These are phyloP conservation scores for Hypomyces rosellus DNA, from an alignment of 2,329 filamentous ascomycete species.

Conservation along the genomic window DNA sequence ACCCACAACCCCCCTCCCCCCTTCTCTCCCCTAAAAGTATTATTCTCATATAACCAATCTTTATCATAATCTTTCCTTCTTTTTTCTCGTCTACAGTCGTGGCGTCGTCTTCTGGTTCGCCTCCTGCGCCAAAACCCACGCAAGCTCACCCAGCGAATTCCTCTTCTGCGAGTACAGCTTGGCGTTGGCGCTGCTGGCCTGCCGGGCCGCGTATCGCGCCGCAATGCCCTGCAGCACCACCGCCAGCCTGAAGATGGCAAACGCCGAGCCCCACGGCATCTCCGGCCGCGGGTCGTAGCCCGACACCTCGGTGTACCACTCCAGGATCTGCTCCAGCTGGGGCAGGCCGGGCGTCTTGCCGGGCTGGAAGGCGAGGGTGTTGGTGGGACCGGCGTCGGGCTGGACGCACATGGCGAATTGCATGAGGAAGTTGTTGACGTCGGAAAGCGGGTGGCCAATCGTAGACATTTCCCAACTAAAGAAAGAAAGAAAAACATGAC, in stretches of 20 bases:
- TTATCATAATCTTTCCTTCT: too few relatives aligned
- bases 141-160: conserved; percentile 66
- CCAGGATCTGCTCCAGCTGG: conserved; percentile 33
- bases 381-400: conserved; percentile 18
- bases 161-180: conserved; percentile 63
- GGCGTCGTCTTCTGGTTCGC: conserved; percentile 15
- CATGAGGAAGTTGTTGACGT: conserved; percentile 69
- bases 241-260: conserved; percentile 54
- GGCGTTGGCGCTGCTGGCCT: conserved; percentile 84
- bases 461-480: conserved; percentile 93
- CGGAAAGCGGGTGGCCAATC: conserved; percentile 89
- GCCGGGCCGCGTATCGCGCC: conserved; percentile 73
- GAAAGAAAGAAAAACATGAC: not conserved
- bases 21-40: too few relatives aligned
- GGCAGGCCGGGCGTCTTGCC: conserved; percentile 59
- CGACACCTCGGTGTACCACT: conserved; percentile 42
- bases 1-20: too few relatives aligned
- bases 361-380: conserved; percentile 50
- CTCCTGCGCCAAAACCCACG: conserved; percentile 65
- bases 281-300: conserved; percentile 64
- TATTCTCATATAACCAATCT: too few relatives aligned
- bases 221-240: conserved; percentile 82
- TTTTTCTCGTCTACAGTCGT: conserved; percentile 15
- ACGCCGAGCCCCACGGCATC: conserved; percentile 55
- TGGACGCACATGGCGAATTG: conserved; percentile 33